phyloP scores from a whole-genome alignment of 1,139 yeast genomes.

The Taphrina confusa region DNA sequence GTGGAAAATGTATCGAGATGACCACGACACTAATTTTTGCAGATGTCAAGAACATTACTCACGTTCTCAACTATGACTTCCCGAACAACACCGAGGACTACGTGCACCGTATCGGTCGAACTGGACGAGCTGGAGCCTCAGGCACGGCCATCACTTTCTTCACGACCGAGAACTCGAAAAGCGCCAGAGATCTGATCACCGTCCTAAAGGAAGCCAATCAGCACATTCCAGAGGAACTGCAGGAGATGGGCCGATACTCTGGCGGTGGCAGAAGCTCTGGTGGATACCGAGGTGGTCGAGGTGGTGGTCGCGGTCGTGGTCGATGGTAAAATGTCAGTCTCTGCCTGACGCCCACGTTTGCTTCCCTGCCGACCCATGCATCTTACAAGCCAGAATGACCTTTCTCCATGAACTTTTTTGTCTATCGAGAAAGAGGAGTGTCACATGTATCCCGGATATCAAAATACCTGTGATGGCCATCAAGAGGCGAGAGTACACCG shows the following conservation, averaged over 20 bases:
- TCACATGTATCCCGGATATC: too few relatives aligned
- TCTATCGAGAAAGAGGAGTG: too few relatives aligned
- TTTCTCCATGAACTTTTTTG: too few relatives aligned
- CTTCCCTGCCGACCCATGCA: too few relatives aligned
- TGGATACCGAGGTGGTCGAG: conserved; percentile 56
- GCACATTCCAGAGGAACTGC: conserved; percentile 60
- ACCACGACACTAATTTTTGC: conserved; percentile 17
- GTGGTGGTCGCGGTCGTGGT: conserved; percentile 62
- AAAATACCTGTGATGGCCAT: too few relatives aligned
- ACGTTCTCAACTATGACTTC: conserved; percentile 92
- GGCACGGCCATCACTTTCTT: conserved; percentile 96
- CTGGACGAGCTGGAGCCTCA: conserved; percentile 96
- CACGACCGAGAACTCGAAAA: conserved; percentile 80
- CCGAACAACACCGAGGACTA: conserved; percentile 97
- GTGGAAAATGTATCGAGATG: neutral
- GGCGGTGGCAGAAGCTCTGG: conserved; percentile 54
- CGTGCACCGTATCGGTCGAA: conserved; percentile 94
- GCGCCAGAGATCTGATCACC: conserved; percentile 87
- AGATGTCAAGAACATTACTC: conserved; percentile 97
- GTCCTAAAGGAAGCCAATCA: conserved; percentile 96
- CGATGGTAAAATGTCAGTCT: conserved; percentile 29
- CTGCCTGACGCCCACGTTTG: too few relatives aligned
- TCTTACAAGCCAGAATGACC: too few relatives aligned
- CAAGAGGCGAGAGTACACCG: too few relatives aligned
- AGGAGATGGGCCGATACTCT: conserved; percentile 51